Base-by-base conservation (phyloP, 2,329 filamentous ascomycete genomes). In the Neopestalotiopsis sp. region DNA sequence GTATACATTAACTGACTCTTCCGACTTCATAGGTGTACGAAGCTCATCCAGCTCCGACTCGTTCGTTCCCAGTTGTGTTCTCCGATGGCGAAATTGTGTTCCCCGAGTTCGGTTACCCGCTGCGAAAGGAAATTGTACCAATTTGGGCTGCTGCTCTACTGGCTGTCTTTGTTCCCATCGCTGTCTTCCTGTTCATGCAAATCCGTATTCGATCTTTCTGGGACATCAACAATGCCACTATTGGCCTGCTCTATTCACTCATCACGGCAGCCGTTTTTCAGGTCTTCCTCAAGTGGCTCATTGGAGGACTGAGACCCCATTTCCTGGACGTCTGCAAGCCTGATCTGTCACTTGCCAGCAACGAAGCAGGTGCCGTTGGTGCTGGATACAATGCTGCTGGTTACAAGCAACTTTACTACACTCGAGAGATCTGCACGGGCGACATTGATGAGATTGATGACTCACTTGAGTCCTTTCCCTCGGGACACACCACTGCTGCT, bases 251-350 rank as follows among this genome's bases (percentile, higher is more conserved):
- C 0, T 67, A 94, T 82, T 84, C 88, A 0, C 85, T 93, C 71
- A 92, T 93, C 79, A 84, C 86, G 5, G 90, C 90, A 3, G 89
- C 91, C n/a, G 88, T 94, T 64, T 93, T 94, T 81, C 92, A 94
- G 75, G 91, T 94, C 72, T 91, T 93, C 75, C 74, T 94, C 77
- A 94, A 94, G 80, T 91, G 88, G 86, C 86, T 94, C 57, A 92
- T 94, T 71, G 92, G 92, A 14, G 91, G 91, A 14, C 81, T 92
- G 24, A 86, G 91, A n/a, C 91, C 91, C 1, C 89, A 93, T 78
- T 94, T 93, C 81, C 84, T 94, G 24, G 85, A 84, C 28, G 90
- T 92, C 66, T 94, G 91, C 84, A 86, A 90, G 77, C 92, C 91
- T 0, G 84, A 85, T 68, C 76, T 87, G n/a, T 80, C 81, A 3